Evolutionary conservation across 73 alveolate genomes (phyloP).

Genomic region (Tetrahymena thermophila): DNA sequence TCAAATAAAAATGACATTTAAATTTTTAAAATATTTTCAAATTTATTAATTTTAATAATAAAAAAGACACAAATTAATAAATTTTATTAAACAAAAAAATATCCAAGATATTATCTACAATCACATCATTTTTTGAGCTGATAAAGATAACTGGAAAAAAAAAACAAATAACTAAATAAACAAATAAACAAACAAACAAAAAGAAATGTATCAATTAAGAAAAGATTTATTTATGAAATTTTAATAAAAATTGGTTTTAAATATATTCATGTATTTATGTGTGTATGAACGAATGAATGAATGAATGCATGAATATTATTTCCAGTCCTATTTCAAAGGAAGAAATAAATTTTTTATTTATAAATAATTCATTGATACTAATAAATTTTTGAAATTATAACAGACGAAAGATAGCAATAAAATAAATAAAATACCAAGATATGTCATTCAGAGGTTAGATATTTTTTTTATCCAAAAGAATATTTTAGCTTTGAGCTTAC

Average conservation of each 20-base stretch:
- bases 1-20: no score
- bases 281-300: background rate
- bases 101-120: background rate
- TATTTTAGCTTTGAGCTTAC: background rate
- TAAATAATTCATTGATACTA: background rate
- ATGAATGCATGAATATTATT: background rate
- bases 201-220: background rate
- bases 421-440: background rate
- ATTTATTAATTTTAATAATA: no score
- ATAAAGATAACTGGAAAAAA: background rate
- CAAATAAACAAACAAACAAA: background rate
- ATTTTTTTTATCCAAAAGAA: background rate
- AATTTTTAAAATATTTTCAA: no score
- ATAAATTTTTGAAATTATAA: background rate
- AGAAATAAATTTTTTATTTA: background rate
- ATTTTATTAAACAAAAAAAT: no score
- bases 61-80: no score
- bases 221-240: background rate
- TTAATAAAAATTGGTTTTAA: background rate
- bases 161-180: no score
- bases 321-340: background rate
- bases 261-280: background rate
- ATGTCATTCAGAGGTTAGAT: background rate
- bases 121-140: background rate
- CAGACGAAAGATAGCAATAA: constrained; percentile 2